phyloP scores from a whole-genome alignment of 495 filamentous ascomycete genomes.

The Trichoderma gamsii region DNA sequence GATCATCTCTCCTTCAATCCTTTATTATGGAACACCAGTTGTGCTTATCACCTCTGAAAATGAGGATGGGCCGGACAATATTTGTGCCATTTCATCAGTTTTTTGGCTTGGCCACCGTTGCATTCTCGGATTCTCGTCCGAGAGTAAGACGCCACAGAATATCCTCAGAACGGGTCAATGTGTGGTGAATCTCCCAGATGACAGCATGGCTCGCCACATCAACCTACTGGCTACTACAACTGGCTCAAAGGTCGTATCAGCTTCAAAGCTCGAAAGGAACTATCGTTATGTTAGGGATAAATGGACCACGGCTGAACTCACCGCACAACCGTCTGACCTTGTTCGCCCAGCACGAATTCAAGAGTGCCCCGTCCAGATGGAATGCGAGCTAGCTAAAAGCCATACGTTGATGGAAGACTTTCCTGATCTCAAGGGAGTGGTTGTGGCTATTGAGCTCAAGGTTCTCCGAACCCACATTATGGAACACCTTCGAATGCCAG shows the following conservation, averaged over 20 bases:
- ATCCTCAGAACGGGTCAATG: slow-evolving; percentile 39
- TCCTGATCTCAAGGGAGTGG: slow-evolving; percentile 24
- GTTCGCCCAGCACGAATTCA: slow-evolving; percentile 28
- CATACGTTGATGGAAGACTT: slow-evolving; percentile 31
- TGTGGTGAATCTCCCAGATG: slow-evolving; percentile 39
- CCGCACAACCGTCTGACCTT: slow-evolving; percentile 30
- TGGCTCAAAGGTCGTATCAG: slow-evolving; percentile 24
- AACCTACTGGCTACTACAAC: slow-evolving; percentile 39
- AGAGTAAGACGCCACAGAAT: slow-evolving; percentile 38
- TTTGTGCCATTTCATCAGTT: slow-evolving; percentile 41
- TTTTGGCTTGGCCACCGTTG: slow-evolving; percentile 44
- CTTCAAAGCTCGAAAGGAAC: slow-evolving; percentile 23
- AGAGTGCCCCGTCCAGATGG: slow-evolving; percentile 41
- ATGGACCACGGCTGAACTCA: slow-evolving; percentile 31
- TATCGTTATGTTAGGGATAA: slow-evolving; percentile 40
- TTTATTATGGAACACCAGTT: slow-evolving; percentile 43
- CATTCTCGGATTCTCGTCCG: slow-evolving; percentile 35
- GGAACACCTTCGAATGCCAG: slow-evolving; percentile 27
- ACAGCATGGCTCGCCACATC: slow-evolving; percentile 33
- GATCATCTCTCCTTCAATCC: slow-evolving; percentile 39
- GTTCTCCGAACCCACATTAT: slow-evolving; percentile 28
- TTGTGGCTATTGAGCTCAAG: slow-evolving; percentile 30
- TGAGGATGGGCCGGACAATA: slow-evolving; percentile 37
- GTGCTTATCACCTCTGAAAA: slow-evolving; percentile 40
- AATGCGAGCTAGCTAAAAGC: slow-evolving; percentile 31